Base-by-base conservation (phyloP, 1,139 yeast genomes). In the Wickerhamomyces sp. region DNA sequence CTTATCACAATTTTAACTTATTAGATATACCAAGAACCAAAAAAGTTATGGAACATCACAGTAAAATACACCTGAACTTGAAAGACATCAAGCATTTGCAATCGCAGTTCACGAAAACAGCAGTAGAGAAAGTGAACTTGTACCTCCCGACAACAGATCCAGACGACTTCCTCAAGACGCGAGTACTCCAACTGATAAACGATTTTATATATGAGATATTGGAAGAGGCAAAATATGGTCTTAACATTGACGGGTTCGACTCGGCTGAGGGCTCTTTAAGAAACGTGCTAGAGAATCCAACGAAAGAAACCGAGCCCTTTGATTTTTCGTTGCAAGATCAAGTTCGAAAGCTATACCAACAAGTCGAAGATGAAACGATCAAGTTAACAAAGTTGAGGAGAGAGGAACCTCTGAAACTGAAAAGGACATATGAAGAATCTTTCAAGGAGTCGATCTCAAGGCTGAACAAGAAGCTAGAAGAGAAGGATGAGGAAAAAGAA, bases 331-430 rank as follows among this genome's bases (percentile, higher is more conserved):
- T 80, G 42, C 79, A 81, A 53, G 74, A 73, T 41, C 57, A 66
- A 39, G 69, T 82, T 26, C 63, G 87, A 36, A 66, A 68, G 36
- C 54, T 75, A 29, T 70, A 81, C 45, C 68, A 68, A 37, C 68
- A 69, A 34, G 78, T 81, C 43, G 89, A 82, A 47, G 70, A 68
- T 35, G 76, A 75, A 45, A 75, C 84, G 0, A 69, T 74, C 2
- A 69, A 65, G 39, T 70, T 78, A 21, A 71, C 85, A 0, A 61
- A 63, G 28, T 57, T 78, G 40, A 61, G 88, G 36, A 64, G 76
- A 37, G 67, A 67, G n/a, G 62, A 74, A n/a, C 88, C 87, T 0
- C 47, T 47, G 9, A 41, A 48, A 18, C 46, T 61, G n/a, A 58
- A 54, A 33, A 46, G 48, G 3, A 38, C 48, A 5, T 67, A 62